Conservation (phyloP, 2,329 filamentous ascomycete genomes). For the Pestalotiopsis sp. region DNA sequence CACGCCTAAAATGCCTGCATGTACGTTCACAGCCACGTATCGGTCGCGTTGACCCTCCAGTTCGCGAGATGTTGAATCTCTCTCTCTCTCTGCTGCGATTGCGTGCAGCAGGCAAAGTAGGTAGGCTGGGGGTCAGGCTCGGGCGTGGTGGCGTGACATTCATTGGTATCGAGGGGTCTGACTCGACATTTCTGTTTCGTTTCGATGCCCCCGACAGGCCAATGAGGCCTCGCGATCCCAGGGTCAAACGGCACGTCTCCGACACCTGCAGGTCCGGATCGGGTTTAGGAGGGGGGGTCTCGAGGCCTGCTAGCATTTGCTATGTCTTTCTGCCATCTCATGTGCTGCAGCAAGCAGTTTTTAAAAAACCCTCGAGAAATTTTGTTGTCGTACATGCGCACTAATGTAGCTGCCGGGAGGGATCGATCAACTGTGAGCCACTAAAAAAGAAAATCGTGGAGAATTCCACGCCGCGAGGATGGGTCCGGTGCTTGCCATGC, state of each 20-base stretch:
- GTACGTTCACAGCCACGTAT: not conserved
- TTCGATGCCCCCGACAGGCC: not conserved
- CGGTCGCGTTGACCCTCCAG: not conserved
- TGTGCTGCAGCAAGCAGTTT: not conserved
- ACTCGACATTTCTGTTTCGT: slow-evolving; percentile 11
- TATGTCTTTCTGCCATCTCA: not conserved
- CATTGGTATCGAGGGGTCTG: slow-evolving; percentile 10
- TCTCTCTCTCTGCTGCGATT: not conserved
- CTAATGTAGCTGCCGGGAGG: not conserved
- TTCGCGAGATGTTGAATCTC: not conserved
- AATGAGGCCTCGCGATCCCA: not conserved
- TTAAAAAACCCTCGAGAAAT: too few species aligned
- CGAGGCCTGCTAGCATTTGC: not conserved
- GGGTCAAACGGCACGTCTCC: slow-evolving; percentile 9
- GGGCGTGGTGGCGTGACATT: not conserved
- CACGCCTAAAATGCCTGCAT: not conserved
- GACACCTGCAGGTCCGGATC: slow-evolving; percentile 3
- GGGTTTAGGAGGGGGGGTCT: not conserved
- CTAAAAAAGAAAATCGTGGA: not conserved
- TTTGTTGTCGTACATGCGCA: too few species aligned
- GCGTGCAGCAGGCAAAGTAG: not conserved
- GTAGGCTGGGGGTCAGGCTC: not conserved
- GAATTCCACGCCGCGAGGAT: not conserved
- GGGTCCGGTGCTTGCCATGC: not conserved
- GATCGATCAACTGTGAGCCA: not conserved